Percentiles rank a stretch among this genome's conserved stretches.
These are phyloP conservation scores for Didymella arachidicola DNA, from an alignment of 2,329 filamentous ascomycete genomes.

Conservation along the genomic window DNA sequence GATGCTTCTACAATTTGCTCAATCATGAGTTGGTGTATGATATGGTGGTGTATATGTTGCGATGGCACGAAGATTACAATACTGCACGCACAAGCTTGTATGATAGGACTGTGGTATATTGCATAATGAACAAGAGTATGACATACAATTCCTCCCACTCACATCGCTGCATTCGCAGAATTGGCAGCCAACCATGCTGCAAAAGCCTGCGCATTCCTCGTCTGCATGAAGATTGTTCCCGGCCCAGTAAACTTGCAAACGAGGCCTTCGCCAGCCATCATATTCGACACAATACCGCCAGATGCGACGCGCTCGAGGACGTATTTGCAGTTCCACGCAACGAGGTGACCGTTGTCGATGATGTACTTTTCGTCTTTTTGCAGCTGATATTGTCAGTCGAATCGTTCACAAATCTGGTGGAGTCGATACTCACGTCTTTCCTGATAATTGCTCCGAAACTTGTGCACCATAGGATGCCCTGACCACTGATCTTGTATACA, in stretches of 20 bases:
- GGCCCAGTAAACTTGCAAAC: constrained; percentile 93
- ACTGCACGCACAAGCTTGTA: not conserved
- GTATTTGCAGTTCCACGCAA: constrained; percentile 97
- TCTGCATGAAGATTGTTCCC: constrained; percentile 91
- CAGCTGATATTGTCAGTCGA: constrained; percentile 48
- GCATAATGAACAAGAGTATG: constrained; percentile 8
- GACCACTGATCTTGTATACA: constrained; percentile 84
- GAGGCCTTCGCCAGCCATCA: constrained; percentile 83
- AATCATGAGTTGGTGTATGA: not conserved
- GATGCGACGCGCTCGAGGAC: constrained; percentile 87
- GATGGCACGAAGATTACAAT: not conserved
- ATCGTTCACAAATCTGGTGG: rapidly evolving
- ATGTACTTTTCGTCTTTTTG: constrained; percentile 82
- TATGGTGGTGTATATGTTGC: not conserved
- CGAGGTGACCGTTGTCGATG: constrained; percentile 90
- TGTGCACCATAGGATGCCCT: constrained; percentile 85
- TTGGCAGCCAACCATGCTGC: constrained; percentile 57
- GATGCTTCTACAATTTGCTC: not conserved
- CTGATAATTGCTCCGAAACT: constrained; percentile 94
- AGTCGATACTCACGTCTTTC: constrained; percentile 75
- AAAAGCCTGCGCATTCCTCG: constrained; percentile 78
- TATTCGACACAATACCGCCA: constrained; percentile 88
- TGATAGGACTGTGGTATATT: constrained; percentile 9
- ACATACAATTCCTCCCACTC: not conserved
- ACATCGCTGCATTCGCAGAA: constrained; percentile 21